Evolutionary conservation across 208 protist genomes (phyloP), one percentile per base, ranked within the genome.

Genomic region (Acanthamoeba culbertsoni): DNA sequence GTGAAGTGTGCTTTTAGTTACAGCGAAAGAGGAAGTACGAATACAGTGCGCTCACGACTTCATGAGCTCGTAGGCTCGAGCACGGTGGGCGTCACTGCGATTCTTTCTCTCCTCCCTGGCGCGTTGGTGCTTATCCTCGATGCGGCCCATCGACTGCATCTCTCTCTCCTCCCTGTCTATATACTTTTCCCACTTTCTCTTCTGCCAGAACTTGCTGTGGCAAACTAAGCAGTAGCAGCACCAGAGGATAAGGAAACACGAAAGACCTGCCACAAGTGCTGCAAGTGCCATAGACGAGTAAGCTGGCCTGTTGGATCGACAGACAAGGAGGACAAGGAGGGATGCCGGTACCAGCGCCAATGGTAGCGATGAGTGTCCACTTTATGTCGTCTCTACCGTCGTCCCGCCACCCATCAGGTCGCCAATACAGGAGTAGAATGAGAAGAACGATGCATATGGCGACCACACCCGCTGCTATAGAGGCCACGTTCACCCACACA

Each of bases 141-240:
- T 82, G 26, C 23, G n/a, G 37, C 45, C 71, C 37, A 82, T 48
- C 31, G 43, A 31, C 16, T 82, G 40, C 43, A 82, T 51, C 71
- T 82, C 71, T 43, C 53, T 37, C 23, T 82, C 71, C 71, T 82
- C 71, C 12, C 37, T 37, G 26, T 26, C 71, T 10, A 82, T 18
- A 26, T 55, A 82, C 71, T 31, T 10, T 43, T 82, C 53, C 71
- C 71, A 82, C 71, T 82, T 82, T 26, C 71, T 26, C 23, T 31
- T 18, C 42, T 82, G 71, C 71, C 71, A 82, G 71, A 82, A 82
- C 71, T 82, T 43, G 43, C 8, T 43, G 71, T 82, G 71, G 71
- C 71, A 82, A 37, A 82, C 71, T n/a, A 82, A 28, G 71, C 71
- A 82, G 71, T 82, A 82, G 71, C 71, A 48, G 43, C 71, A 82